These are phyloP conservation scores for Vitis cinerea DNA, from an alignment of 164 flowering plant species.

Conservation along the genomic window DNA sequence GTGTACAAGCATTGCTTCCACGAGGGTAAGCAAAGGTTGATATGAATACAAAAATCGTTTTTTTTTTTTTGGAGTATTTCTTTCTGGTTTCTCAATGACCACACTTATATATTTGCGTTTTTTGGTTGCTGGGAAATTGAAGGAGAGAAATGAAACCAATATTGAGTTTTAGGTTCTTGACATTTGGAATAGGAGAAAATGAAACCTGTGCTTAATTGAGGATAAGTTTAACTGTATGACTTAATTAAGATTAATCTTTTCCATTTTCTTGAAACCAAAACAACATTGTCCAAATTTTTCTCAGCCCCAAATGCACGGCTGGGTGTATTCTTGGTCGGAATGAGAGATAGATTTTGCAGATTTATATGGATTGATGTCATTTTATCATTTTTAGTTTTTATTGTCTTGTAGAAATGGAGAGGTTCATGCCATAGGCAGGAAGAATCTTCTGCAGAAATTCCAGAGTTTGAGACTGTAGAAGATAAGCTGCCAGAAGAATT, in stretches of 20 bases:
- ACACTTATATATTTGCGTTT: background rate
- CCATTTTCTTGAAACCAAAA: background rate
- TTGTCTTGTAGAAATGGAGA: slow-evolving; percentile 15
- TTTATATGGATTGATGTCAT: background rate
- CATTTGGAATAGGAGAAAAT: background rate
- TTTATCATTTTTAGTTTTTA: background rate
- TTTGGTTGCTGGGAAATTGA: background rate
- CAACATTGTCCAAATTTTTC: too few relatives aligned
- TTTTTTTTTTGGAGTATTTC: too few relatives aligned
- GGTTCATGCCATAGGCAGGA: slow-evolving; percentile 16
- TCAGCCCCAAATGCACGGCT: too few relatives aligned
- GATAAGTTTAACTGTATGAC: background rate
- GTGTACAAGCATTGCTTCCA: too few relatives aligned
- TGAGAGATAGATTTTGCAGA: background rate
- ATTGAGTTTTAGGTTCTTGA: background rate
- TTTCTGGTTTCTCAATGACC: too few relatives aligned
- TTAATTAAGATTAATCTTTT: background rate
- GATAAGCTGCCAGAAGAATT: slow-evolving; percentile 6
- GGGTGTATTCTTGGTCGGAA: background rate
- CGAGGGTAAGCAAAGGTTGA: too few relatives aligned
- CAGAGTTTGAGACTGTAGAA: slow-evolving; percentile 4
- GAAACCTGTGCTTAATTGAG: background rate
- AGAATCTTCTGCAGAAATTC: background rate
- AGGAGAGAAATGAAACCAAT: background rate
- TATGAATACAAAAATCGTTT: too few relatives aligned